Evolutionary conservation across 257 asterid species (phyloP), one percentile per base, ranked within the genome.

Genomic region (Euphrasia confusa): DNA sequence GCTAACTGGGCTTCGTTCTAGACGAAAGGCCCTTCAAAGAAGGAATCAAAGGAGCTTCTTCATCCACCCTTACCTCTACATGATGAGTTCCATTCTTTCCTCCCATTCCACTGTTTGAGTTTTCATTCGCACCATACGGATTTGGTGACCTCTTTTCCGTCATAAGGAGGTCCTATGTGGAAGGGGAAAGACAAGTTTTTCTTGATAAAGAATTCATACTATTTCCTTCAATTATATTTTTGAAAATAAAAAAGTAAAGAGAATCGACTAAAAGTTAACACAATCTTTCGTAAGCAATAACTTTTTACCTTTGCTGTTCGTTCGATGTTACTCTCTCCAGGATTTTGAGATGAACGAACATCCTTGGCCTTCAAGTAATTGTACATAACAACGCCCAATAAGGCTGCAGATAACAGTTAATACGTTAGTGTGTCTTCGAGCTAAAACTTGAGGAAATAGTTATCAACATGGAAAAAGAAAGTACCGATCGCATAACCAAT

Each of bases 401-500:
- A 83, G 60, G 99, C 99, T 92, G 95, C 55, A 58, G 67, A 68
- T 71, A 54, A 71, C 39, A 64, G 24, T 3, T 35, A 55, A 10
- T 35, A 55, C 10, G 40, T 72, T 26, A 62, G 56, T 17, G 9
- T 37, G 47, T 24, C 14, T 64, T 59, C 59, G 39, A 61, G 66
- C 55, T 60, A 14, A 37, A 37, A 37, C 67, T 32, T 32, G 12
- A 32, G 30, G 44, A 74, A 59, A 55, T 27, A 52, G 48, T 62
- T 52, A 37, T 47, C 21, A 58, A 63, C 48, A 39, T 3, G 60
- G 74, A 63, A 63, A 1, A 28, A 57, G 59, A 71, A 66, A 17
- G 48, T 82, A 93, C 99, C 99, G 73, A 94, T 80, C 13, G 93
- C 99, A 77, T 94, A 94, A 66, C 99, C 99, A 39, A 83, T 81